Conservation (phyloP, 2,329 filamentous ascomycete species). For the Aschersonia sp. region DNA sequence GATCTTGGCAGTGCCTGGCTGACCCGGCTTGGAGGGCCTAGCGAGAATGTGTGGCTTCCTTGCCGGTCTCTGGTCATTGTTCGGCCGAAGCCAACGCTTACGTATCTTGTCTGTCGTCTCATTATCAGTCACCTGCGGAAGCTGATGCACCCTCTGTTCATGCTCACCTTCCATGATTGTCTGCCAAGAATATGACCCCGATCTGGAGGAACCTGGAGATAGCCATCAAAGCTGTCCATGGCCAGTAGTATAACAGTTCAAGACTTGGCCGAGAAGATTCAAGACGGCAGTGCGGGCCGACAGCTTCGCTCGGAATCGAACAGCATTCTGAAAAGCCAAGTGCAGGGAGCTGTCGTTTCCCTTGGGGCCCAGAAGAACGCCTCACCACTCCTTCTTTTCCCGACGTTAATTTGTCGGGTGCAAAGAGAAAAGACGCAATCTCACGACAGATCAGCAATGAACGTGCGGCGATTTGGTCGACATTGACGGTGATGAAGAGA, state of each 20-base stretch:
- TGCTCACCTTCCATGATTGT: conserved; percentile 35
- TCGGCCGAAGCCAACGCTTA: conserved; percentile 33
- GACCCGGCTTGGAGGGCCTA: conserved; percentile 22
- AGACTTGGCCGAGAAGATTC: background rate
- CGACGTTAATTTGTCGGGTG: background rate
- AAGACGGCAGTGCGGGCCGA: background rate
- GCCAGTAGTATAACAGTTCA: conserved; percentile 4
- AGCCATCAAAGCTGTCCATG: conserved; percentile 28
- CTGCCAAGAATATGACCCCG: conserved; percentile 34
- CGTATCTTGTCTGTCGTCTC: conserved; percentile 36
- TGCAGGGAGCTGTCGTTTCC: background rate
- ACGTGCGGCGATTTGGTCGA: background rate
- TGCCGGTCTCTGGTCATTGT: conserved; percentile 18
- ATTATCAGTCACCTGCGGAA: background rate
- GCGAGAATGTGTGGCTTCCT: conserved; percentile 22
- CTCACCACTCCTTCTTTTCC: background rate
- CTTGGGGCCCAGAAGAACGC: too few relatives aligned
- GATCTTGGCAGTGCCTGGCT: conserved; percentile 22
- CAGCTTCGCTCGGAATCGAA: background rate
- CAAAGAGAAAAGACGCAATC: background rate
- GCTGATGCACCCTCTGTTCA: background rate
- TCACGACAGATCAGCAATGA: background rate
- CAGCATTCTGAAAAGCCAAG: conserved; percentile 6
- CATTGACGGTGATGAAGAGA: background rate
- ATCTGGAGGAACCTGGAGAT: conserved; percentile 35